Evolutionary conservation across 148 eudicot species (phyloP).

Genomic region (Dysphania ambrosioides): DNA sequence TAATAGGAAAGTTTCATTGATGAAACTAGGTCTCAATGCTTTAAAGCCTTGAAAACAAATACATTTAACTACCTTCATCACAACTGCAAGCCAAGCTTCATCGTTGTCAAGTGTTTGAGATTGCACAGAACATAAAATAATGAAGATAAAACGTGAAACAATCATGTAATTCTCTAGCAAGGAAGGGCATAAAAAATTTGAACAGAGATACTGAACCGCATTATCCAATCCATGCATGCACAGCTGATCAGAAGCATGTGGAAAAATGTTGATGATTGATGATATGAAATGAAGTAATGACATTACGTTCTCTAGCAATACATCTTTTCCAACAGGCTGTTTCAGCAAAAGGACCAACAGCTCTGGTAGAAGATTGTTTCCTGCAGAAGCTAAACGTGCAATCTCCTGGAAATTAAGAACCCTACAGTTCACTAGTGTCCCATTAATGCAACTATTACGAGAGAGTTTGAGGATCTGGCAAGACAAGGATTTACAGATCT

Average conservation of each 20-base stretch:
- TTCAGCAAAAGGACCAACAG: conserved; percentile 50
- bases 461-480: conserved; percentile 65
- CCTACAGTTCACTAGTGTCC: conserved; percentile 27
- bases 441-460: conserved; percentile 36
- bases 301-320: conserved; percentile 45
- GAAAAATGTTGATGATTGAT: conserved; percentile 42
- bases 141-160: conserved; percentile 51
- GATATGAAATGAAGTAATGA: conserved; percentile 44
- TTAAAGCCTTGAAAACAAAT: neutral
- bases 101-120: conserved; percentile 50
- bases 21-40: neutral
- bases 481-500: conserved; percentile 54
- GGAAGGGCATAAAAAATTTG: conserved; percentile 33
- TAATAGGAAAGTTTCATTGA: neutral
- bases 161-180: conserved; percentile 32
- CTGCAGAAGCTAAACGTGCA: conserved; percentile 55
- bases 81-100: conserved; percentile 64
- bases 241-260: conserved; percentile 80
- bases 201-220: conserved; percentile 49
- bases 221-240: conserved; percentile 66
- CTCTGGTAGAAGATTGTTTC: conserved; percentile 59
- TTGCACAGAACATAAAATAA: conserved; percentile 48
- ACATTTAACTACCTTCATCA: conserved; percentile 55
- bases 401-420: conserved; percentile 37
- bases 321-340: conserved; percentile 43